These are phyloP conservation scores for Mallotus repandus DNA, from an alignment of 441 rosid genomes.

Conservation along the genomic window DNA sequence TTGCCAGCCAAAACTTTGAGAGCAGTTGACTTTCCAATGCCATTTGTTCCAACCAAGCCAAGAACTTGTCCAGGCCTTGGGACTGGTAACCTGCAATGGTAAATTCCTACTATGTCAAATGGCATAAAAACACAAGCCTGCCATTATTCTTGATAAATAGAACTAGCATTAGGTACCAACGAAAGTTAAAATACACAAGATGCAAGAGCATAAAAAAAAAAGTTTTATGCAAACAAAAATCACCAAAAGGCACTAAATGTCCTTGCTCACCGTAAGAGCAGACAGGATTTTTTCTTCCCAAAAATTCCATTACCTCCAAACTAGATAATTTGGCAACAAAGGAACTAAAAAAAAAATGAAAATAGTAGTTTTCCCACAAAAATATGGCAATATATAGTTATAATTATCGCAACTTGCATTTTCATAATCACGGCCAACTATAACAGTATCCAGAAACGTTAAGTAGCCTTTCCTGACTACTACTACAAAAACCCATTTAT, in stretches of 20 bases:
- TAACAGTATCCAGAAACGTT: neutral
- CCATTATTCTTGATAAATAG: neutral
- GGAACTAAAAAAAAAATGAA: too few relatives aligned
- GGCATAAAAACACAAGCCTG: slow-evolving; percentile 10
- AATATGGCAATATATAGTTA: neutral
- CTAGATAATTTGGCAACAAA: neutral
- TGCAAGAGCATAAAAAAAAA: neutral
- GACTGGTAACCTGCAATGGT: slow-evolving; percentile 71
- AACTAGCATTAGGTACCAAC: neutral
- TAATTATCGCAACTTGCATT: neutral
- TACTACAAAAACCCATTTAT: neutral
- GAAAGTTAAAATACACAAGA: neutral
- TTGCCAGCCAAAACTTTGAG: slow-evolving; percentile 93
- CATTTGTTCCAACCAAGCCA: slow-evolving; percentile 98
- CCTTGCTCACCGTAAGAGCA: neutral
- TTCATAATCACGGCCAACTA: neutral
- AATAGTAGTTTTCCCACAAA: too few relatives aligned
- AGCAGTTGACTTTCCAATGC: slow-evolving; percentile 96
- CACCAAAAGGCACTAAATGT: neutral
- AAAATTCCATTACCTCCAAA: neutral
- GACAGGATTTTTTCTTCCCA: neutral
- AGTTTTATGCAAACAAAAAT: too few relatives aligned
- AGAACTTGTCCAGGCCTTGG: slow-evolving; percentile 99
- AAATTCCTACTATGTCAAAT: slow-evolving; percentile 17
- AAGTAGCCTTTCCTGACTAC: neutral